A percentile compares a stretch with the other conserved stretches of the same genome.
phyloP scores from a whole-genome alignment of 805 yeast genomes.

The Zygosaccharomyces siamensis region DNA sequence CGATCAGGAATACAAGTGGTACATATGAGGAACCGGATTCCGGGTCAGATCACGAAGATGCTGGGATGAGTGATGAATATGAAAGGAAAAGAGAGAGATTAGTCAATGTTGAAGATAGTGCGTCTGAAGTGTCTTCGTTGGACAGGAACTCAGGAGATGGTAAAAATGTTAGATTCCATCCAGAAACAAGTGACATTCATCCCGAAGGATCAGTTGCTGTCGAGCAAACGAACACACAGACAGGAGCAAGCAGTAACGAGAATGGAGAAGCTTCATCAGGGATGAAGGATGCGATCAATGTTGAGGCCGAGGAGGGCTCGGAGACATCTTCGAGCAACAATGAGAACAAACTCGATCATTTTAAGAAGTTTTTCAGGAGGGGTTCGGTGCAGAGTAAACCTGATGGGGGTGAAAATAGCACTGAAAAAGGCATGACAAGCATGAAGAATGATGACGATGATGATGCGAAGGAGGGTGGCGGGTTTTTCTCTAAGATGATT shows the following conservation, averaged over 20 bases:
- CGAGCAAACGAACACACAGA: background rate
- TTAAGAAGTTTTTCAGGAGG: slow-evolving; percentile 21
- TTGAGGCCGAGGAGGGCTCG: slow-evolving; percentile 14
- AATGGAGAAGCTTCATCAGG: slow-evolving; percentile 9
- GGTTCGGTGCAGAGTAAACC: slow-evolving; percentile 11
- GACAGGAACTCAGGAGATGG: slow-evolving; percentile 5
- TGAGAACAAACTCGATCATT: slow-evolving; percentile 21
- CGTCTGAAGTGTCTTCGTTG: slow-evolving; percentile 3
- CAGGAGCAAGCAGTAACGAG: background rate
- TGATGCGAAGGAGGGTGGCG: slow-evolving; percentile 23
- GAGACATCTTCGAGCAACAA: slow-evolving; percentile 13
- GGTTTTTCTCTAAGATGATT: slow-evolving; percentile 31
- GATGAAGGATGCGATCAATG: background rate
- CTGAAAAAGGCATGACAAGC: slow-evolving; percentile 11
- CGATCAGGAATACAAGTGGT: slow-evolving; percentile 20
- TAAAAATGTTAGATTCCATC: slow-evolving; percentile 13
- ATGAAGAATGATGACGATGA: slow-evolving; percentile 13
- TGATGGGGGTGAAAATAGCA: background rate
- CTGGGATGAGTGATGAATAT: slow-evolving; percentile 8
- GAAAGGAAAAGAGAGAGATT: slow-evolving; percentile 9
- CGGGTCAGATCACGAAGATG: slow-evolving; percentile 9
- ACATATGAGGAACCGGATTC: slow-evolving; percentile 10
- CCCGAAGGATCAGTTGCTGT: background rate
- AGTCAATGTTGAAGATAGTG: slow-evolving; percentile 3
- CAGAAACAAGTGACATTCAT: slow-evolving; percentile 1